These are phyloP conservation scores for Mycena polygramma DNA, from an alignment of 768 basidiomycete species.

Conservation along the genomic window DNA sequence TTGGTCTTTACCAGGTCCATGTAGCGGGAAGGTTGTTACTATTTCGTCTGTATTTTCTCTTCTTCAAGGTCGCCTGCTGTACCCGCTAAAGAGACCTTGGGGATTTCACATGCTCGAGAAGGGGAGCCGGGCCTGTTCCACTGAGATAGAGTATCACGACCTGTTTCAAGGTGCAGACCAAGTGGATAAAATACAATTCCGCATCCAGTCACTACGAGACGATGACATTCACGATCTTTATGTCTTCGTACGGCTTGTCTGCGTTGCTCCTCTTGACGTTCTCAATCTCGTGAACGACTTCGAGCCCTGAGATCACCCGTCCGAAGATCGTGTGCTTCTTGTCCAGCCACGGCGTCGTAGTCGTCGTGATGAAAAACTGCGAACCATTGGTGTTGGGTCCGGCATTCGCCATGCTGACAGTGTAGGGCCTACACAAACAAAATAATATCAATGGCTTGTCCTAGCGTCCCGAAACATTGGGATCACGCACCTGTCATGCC, in stretches of 20 bases:
- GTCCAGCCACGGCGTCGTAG: conserved; percentile 93
- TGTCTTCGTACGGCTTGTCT: conserved; percentile 94
- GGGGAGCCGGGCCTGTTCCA: too few species aligned
- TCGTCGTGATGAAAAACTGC: conserved; percentile 98
- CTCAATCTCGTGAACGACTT: conserved; percentile 93
- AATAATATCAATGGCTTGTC: background rate
- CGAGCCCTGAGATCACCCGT: conserved; percentile 86
- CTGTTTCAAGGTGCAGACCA: too few species aligned
- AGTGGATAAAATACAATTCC: too few species aligned
- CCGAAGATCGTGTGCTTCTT: conserved; percentile 95
- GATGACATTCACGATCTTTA: conserved; percentile 70
- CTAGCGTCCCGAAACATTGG: too few species aligned
- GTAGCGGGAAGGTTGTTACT: background rate
- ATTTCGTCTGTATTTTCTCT: background rate
- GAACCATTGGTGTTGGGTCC: conserved; percentile 93
- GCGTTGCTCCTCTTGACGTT: conserved; percentile 87
- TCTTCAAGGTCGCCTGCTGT: too few species aligned
- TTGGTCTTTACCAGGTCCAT: conserved; percentile 21
- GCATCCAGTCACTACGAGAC: too few species aligned
- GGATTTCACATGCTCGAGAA: too few species aligned
- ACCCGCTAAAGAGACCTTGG: too few species aligned
- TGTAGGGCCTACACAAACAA: conserved; percentile 78
- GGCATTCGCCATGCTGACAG: conserved; percentile 95
- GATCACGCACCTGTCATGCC: conserved; percentile 83
- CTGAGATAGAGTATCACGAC: too few species aligned